Base-by-base conservation (phyloP, 2,329 filamentous ascomycete species). In the Rachicladosporium sp. region DNA sequence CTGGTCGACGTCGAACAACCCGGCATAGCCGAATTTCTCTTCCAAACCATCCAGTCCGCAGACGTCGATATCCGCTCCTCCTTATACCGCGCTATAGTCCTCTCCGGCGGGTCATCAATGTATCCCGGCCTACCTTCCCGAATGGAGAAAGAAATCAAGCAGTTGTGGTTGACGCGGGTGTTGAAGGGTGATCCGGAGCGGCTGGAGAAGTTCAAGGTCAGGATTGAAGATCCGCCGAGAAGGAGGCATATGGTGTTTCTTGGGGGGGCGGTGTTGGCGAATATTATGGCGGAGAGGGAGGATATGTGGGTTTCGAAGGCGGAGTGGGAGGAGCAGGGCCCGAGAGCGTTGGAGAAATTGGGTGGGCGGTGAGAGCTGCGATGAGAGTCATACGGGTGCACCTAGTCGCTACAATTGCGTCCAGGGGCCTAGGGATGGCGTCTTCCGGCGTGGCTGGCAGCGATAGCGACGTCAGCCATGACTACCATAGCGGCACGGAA, bases 201-300 rank as follows among this genome's bases (percentile, higher is more conserved):
- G 50, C 65, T 98, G 57, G 85, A 77, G 56, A 98, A 96, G 78
- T 98, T 98, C 75, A 98, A 96, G 76, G 89, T 98, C 50, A 78
- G 91, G 63, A 96, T 98, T 70, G 91, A 98, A 64, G 91, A 98
- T 62, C 91, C 91, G 37, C 91, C 91, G 29, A 76, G 91, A 66
- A 77, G 91, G 68, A 76, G 89, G 64, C 91, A 98, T 70, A 96
- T 98, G 88, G 91, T 98, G 10, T 96, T 98, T 73, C 67, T 98
- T 41, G 91, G 91, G 42, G 91, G 91, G 53, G 91, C 91, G 19
- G 91, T 98, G 46, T 70, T 98, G 55, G 91, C 91, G 53, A 96
- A 96, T 61, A 93, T 98, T 63, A 96, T 98, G 82, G 88, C 91
- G 34, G 88, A 96, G 67, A 96, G 95, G 69, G 86, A 95, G 63